phyloP scores from a whole-genome alignment of 225 moss, liverwort and hornwort species.

The Takakia lepidozioides region DNA sequence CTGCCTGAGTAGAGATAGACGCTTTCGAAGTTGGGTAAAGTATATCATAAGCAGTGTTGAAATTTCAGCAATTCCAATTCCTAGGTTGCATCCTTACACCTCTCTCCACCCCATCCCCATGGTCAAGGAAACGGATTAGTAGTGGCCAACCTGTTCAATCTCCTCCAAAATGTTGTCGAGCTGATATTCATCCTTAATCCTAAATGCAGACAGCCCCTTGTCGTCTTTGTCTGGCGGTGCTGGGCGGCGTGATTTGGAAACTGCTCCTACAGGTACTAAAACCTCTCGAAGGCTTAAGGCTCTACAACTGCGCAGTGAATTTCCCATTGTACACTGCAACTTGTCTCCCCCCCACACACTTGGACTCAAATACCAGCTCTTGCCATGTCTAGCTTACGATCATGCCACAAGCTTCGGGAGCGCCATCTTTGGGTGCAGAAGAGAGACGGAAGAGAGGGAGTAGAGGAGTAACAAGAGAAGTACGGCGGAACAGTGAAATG shows the following conservation, averaged over 20 bases:
- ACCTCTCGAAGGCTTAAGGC: conserved; percentile 10
- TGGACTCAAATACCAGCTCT: too few species aligned
- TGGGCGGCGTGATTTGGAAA: conserved; percentile 5
- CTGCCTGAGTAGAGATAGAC: neutral
- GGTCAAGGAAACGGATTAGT: too few species aligned
- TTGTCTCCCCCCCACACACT: too few species aligned
- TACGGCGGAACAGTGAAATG: too few species aligned
- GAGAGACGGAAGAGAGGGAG: too few species aligned
- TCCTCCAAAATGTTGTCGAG: conserved; percentile 35
- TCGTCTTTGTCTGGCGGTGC: neutral
- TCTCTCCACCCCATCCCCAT: neutral
- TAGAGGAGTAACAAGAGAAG: too few species aligned
- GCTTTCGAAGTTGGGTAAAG: neutral
- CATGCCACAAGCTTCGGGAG: too few species aligned
- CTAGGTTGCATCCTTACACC: neutral
- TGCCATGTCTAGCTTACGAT: too few species aligned
- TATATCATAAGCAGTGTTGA: too few species aligned
- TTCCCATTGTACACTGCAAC: too few species aligned
- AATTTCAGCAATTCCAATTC: too few species aligned
- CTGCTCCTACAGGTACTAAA: conserved; percentile 2
- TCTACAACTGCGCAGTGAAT: conserved; percentile 18
- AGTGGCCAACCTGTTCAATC: conserved; percentile 26
- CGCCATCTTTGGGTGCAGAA: too few species aligned
- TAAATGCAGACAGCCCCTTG: conserved; percentile 5
- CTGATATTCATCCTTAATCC: conserved; percentile 17